Base-by-base conservation (phyloP, 768 basidiomycete species). In the Phaeotremella skinneri region DNA sequence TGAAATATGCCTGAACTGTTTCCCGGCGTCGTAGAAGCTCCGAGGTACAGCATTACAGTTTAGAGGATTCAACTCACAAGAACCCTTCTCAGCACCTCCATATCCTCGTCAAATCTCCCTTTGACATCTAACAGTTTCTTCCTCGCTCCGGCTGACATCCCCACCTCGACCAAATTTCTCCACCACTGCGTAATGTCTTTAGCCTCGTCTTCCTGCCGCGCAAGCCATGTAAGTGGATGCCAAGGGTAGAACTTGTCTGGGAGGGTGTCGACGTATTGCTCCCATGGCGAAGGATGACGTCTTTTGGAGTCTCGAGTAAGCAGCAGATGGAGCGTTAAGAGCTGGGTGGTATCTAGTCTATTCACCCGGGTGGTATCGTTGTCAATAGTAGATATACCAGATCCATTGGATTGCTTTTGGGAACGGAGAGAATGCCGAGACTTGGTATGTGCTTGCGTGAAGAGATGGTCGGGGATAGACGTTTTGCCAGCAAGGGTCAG, bases 171-270 rank as follows among this genome's bases (percentile, higher is more conserved):
- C 6, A 70, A 34, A 6, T 52, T 23, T 37, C 58, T 58, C 60
- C 53, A 63, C 49, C 23, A 58, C 20, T 34, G 21, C 66, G 64
- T 65, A 34, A 79, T 74, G 20, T 56, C 88, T 65, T 27, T 81
- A 78, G 2, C 53, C 63, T 32, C 14, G 84, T 79, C 23, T 29
- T 62, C 66, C 0, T 59, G 53, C 3, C 50, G 13, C 30, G 78
- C 48, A 1, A 62, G 17, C 90, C 89, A 91, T 20, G 85, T 83
- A n/a, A 96, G 79, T 4, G 93, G 94, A 78, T 96, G 91, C 72
- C 75, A 77, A 25, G 80, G 79, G 41, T 81, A 81, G 74, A 98
- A 93, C 27, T 85, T 77, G 55, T 73, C 73, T 2, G 94, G 94
- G 26, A 97, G 78, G 1, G 85, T 81, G 0, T 86, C 85, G 47